These are phyloP conservation scores for Ajuga reptans DNA, from an alignment of 305 asterid species.

Conservation along the genomic window DNA sequence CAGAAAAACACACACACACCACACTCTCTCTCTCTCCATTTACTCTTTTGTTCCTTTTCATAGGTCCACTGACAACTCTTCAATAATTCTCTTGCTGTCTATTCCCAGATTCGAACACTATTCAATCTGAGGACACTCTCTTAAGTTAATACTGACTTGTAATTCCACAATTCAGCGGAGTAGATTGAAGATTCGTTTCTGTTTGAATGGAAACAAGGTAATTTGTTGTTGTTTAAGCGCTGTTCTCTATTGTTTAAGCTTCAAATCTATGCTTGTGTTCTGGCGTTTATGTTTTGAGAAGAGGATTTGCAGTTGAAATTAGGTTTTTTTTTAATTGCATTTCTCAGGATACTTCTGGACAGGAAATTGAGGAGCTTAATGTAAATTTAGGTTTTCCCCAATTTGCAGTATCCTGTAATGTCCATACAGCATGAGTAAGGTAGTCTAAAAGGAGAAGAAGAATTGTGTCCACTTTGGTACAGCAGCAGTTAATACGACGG, in stretches of 20 bases:
- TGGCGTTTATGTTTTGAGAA: neutral
- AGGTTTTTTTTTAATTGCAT: slow-evolving; percentile 5
- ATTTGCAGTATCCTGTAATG: slow-evolving; percentile 9
- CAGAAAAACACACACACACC: neutral
- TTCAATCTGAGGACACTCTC: slow-evolving; percentile 19
- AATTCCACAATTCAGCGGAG: slow-evolving; percentile 14
- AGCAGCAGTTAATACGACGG: neutral
- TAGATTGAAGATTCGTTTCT: slow-evolving; percentile 30
- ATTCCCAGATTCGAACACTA: slow-evolving; percentile 32
- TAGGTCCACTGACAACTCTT: neutral
- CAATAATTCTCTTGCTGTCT: slow-evolving; percentile 1
- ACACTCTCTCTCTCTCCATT: slow-evolving; percentile 7
- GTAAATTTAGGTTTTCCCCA: slow-evolving; percentile 11
- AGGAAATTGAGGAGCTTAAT: slow-evolving; percentile 17
- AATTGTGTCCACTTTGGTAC: neutral
- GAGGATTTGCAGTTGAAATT: slow-evolving; percentile 3
- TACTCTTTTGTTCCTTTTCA: neutral
- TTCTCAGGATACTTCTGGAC: slow-evolving; percentile 23
- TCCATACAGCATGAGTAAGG: neutral
- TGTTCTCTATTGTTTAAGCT: slow-evolving; percentile 18
- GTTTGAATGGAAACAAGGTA: slow-evolving; percentile 30
- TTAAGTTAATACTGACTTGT: neutral
- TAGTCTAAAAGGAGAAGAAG: slow-evolving; percentile 1
- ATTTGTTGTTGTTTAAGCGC: slow-evolving; percentile 16
- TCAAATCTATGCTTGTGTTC: slow-evolving; percentile 23